Base-by-base conservation (phyloP, 192 early-diverging fungal genomes). In the Dissophora globulifera region DNA sequence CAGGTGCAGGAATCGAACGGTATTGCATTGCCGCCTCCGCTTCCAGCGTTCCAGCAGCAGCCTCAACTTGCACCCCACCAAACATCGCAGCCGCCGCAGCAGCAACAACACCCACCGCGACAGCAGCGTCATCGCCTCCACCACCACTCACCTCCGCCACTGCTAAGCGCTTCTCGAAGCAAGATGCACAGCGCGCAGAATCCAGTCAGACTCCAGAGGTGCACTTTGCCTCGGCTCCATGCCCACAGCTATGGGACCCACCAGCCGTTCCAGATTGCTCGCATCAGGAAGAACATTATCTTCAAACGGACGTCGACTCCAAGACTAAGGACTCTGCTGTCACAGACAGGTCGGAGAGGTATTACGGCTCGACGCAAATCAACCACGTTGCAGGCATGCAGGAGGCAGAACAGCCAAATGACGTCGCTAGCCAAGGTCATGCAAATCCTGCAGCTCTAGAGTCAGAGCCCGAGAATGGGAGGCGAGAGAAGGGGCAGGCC, bases 381-480 rank as follows among this genome's bases (percentile, higher is more conserved):
- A 5, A 17, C 13, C n/a, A 1, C 10, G 29, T 32, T 29, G 33
- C 25, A 20, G 17, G 20, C 12, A 25, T 16, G 23, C 33, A 31
- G 10, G 48, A 50, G 32, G 12, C 59, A 40, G 25, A 38, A 22
- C 33, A 62, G 50, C 3, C 45, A 67, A 26, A 67, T 67, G 46
- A 33, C 29, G 4, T 40, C 48, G 8, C 25, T 67, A 35, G 46
- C 35, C 17, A 32, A 67, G 23, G 65, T 58, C 8, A 49, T 67
- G 35, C 19, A 50, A 22, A 25, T 42, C 26, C 47, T 67, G 2
- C 65, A 58, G 55, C 53, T 67, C 20, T 67, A 58, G 30, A 26
- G 19, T 33, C 17, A 12, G 32, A 17, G 0, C 49, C 2, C 15
- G 41, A 31, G 16, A 16, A 55, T 12, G n/a, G n/a, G n/a, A n/a